A percentile compares a stretch with the other conserved stretches of the same genome.
Evolutionary conservation across 176 grass and related monocot species (phyloP).

Genomic region (Phragmites australis): DNA sequence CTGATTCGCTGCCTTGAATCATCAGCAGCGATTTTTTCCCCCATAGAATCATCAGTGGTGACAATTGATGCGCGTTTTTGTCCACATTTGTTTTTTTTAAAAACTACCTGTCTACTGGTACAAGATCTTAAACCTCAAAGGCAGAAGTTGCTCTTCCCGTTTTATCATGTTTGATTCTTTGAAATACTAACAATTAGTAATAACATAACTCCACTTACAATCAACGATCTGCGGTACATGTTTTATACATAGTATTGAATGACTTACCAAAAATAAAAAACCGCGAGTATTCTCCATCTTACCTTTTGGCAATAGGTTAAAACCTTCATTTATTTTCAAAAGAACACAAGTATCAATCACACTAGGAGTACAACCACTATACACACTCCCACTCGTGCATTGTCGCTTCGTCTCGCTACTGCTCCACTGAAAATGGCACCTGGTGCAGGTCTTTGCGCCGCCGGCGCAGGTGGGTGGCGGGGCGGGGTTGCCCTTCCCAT

Average conservation of each 20-base stretch:
- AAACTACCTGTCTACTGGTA: too few relatives aligned
- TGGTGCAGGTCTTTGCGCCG: constrained; percentile 77
- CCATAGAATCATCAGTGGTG: not conserved
- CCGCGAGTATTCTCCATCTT: too few relatives aligned
- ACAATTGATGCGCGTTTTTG: not conserved
- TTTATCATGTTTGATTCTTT: not conserved
- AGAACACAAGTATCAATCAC: not conserved
- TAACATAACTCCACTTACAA: too few relatives aligned
- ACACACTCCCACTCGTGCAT: not conserved
- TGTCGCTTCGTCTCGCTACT: too few relatives aligned
- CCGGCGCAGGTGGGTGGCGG: constrained; percentile 38
- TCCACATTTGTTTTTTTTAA: not conserved
- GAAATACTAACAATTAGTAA: too few relatives aligned
- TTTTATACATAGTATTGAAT: too few relatives aligned
- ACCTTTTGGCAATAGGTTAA: too few relatives aligned
- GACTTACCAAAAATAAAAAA: too few relatives aligned
- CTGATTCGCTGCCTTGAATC: not conserved
- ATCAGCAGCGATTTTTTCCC: not conserved
- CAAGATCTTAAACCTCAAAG: too few relatives aligned
- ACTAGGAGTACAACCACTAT: not conserved
- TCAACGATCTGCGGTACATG: too few relatives aligned
- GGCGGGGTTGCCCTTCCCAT: constrained; percentile 51
- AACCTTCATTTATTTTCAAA: not conserved
- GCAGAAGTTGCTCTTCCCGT: not conserved
- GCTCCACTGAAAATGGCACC: constrained; percentile 23